phyloP scores from a whole-genome alignment of 257 asterid genomes.

The Scutellaria barbata region DNA sequence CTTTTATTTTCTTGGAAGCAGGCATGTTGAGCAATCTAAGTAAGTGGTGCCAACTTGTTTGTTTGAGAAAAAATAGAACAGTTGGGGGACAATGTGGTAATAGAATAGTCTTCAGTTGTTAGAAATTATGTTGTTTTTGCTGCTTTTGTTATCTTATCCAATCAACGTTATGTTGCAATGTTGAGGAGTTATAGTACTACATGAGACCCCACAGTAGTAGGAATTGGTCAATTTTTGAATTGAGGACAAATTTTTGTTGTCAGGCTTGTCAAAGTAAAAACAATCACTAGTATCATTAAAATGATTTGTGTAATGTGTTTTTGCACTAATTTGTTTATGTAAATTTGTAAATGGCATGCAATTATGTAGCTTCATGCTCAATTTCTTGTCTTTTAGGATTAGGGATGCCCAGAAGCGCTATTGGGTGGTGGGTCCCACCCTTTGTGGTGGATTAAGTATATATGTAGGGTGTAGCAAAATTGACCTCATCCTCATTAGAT shows the following conservation, averaged over 20 bases:
- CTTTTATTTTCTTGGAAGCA: constrained; percentile 51
- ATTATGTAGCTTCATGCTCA: constrained; percentile 23
- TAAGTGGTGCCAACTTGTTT: constrained; percentile 62
- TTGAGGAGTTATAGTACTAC: constrained; percentile 38
- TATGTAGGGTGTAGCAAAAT: no score
- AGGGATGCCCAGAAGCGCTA: no score
- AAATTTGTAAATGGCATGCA: constrained; percentile 18
- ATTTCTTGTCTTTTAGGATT: neutral
- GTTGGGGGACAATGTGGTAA: constrained; percentile 67
- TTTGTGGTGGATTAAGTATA: no score
- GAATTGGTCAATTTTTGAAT: constrained; percentile 29
- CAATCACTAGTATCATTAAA: constrained; percentile 44
- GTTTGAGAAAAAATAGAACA: constrained; percentile 68
- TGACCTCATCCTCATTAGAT: no score
- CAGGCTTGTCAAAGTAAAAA: constrained; percentile 49
- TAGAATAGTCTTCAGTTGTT: constrained; percentile 49
- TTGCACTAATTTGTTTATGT: constrained; percentile 21
- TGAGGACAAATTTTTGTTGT: constrained; percentile 58
- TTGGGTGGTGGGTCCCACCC: no score
- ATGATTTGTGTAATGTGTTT: neutral
- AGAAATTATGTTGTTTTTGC: constrained; percentile 39
- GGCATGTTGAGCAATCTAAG: constrained; percentile 62
- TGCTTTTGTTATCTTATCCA: constrained; percentile 42
- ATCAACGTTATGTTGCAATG: constrained; percentile 37
- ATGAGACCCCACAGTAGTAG: constrained; percentile 49